Base-by-base conservation (phyloP, 495 filamentous ascomycete genomes). In the Aspergillus affinis region DNA sequence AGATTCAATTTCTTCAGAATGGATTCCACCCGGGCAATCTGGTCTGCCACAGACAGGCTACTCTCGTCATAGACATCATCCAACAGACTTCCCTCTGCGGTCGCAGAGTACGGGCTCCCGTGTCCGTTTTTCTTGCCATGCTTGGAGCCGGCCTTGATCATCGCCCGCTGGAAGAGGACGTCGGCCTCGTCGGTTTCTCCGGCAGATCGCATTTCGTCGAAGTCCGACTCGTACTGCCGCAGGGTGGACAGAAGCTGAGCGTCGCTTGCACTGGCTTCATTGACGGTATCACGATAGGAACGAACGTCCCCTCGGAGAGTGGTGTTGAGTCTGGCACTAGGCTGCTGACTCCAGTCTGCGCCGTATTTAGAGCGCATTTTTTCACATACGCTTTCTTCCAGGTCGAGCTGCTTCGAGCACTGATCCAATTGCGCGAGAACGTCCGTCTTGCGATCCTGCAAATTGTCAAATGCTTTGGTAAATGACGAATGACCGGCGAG, bases 351-450 rank as follows among this genome's bases (percentile, higher is more conserved):
- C 94, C 94, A 98, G 49, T 97, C 94, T 12, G 79, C 82, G 30
- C 94, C 93, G 70, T 97, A 97, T 73, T 98, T 98, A 3, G 92
- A 95, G 53, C 94, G 85, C 94, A 98, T 98, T 79, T 97, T 97
- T 75, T 98, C 94, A 71, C 94, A 98, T 6, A 98, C 92, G 57
- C 90, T 94, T 76, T 97, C 95, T 72, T 98, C 94, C 84, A 93
- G 87, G 65, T 98, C 94, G 10, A 98, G 70, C 65, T 93, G 89
- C 66, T 94, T 96, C 46, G 84, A 88, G 67, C 90, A 90, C 59
- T 82, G 81, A 62, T 96, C 92, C 55, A 98, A 71, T 9, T 87
- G 80, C 3, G 82, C 74, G 9, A 87, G 67, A 9, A 97, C 88
- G 27, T 82, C 80, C 44, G 87, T 80, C 72, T 94, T 97, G 58